Conservation (phyloP, 176 grass and related monocot species). For the Carex parvula region DNA sequence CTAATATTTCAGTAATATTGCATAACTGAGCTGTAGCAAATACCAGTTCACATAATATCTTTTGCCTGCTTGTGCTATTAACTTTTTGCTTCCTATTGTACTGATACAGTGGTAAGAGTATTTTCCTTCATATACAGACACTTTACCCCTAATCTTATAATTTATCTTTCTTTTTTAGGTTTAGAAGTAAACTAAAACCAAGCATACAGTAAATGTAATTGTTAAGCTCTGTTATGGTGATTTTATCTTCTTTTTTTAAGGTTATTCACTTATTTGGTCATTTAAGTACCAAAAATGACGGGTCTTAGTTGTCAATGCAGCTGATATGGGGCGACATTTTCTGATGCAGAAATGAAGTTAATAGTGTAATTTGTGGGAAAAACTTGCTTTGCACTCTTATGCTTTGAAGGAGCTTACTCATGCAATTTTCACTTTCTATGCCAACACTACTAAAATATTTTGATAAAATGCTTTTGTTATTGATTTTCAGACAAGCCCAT, state of each 20-base stretch:
- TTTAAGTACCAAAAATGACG: not conserved
- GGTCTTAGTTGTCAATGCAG: not conserved
- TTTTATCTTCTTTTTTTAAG: not conserved
- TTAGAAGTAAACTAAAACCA: not conserved
- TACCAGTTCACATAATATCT: not conserved
- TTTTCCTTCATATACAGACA: not conserved
- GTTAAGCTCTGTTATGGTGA: not conserved
- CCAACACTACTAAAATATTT: not conserved
- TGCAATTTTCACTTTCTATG: not conserved
- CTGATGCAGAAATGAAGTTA: not conserved
- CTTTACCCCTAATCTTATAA: not conserved
- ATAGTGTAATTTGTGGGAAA: not conserved
- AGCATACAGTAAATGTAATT: not conserved
- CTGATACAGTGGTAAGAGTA: not conserved
- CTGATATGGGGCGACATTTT: not conserved
- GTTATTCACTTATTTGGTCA: not conserved
- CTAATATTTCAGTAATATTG: not conserved
- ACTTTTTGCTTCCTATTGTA: not conserved
- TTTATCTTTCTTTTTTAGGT: not conserved
- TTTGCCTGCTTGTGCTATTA: not conserved
- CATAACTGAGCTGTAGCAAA: not conserved
- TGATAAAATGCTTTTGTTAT: constrained; percentile 29
- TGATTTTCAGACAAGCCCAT: constrained; percentile 48
- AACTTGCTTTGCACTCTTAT: not conserved
- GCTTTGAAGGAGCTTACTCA: not conserved